phyloP scores from a whole-genome alignment of 1,284 basidiomycete species.

The Rhodotorula sp. region DNA sequence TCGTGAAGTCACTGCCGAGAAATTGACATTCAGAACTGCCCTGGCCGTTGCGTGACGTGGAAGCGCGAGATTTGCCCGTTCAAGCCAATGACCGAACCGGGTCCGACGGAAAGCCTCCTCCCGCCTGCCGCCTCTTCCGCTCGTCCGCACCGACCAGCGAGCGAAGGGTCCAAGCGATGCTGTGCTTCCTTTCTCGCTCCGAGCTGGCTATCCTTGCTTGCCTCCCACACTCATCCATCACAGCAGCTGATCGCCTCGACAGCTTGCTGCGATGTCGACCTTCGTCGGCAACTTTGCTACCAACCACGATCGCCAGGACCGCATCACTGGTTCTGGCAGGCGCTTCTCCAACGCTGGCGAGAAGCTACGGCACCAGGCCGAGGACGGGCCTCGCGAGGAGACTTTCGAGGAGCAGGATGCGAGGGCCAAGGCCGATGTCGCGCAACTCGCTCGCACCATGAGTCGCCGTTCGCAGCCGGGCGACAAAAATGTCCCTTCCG shows the following conservation, averaged over 20 bases:
- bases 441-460: slow-evolving; percentile 15
- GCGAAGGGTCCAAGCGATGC: too few species aligned
- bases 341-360: too few species aligned
- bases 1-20: too few species aligned
- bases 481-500: background rate
- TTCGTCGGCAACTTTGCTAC: slow-evolving; percentile 8
- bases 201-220: background rate
- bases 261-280: background rate
- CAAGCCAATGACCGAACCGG: too few species aligned
- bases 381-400: background rate
- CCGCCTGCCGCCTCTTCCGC: too few species aligned
- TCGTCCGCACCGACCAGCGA: too few species aligned
- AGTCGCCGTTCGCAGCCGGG: slow-evolving; percentile 10
- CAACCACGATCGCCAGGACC: background rate
- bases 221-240: background rate
- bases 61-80: too few species aligned
- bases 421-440: background rate
- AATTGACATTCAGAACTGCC: too few species aligned
- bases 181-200: too few species aligned
- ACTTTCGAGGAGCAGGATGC: background rate
- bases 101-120: too few species aligned
- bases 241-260: background rate
- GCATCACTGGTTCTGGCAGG: background rate
- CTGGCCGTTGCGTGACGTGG: too few species aligned
- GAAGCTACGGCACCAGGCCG: too few species aligned